Evolutionary conservation across 345 rosid genomes (phyloP), one percentile per base, ranked within the genome.

Genomic region (Iberis pinnata): DNA sequence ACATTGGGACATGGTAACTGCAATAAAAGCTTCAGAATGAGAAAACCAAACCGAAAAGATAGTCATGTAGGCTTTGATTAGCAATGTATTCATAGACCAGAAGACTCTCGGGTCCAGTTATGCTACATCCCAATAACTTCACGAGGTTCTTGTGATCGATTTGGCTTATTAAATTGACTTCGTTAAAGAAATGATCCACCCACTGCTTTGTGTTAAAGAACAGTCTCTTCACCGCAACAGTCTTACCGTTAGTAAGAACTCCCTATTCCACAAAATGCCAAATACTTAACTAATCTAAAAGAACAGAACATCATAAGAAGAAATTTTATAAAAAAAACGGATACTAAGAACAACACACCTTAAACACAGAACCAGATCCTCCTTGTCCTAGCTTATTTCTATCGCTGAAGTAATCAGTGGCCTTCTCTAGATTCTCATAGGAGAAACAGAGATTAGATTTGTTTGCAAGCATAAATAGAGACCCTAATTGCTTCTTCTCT

Each of bases 161-260:
- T 51, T 65, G 77, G 54, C 92, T 84, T 53, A 87, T 87, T 68
- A 90, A 44, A 47, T 79, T 90, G 29, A 90, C 96, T 75, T 90
- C 98, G 64, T 90, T 90, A 41, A 87, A 90, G 78, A 90, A 90
- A 65, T 87, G 87, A 51, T 90, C 98, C 5, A 84, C 98, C 96
- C 98, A 90, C 64, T 87, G 98, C 18, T 72, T 80, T 33, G 96
- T 87, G 60, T 84, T 84, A 71, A 84, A 84, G 58, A 84, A 80
- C 8, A 90, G 79, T 70, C 96, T 82, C 78, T 90, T 90, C 58
- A 90, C 53, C 7, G 96, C 98, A 16, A 90, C 95, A 18, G 62
- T 58, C 37, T 52, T 79, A 43, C 92, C 87, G 55, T 78, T 81
- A 1, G 75, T 70, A 72, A 89, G 68, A 53, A 65, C 64, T 56